These are phyloP conservation scores for Hypholoma sublateritium DNA, from an alignment of 768 basidiomycete species.

Conservation along the genomic window DNA sequence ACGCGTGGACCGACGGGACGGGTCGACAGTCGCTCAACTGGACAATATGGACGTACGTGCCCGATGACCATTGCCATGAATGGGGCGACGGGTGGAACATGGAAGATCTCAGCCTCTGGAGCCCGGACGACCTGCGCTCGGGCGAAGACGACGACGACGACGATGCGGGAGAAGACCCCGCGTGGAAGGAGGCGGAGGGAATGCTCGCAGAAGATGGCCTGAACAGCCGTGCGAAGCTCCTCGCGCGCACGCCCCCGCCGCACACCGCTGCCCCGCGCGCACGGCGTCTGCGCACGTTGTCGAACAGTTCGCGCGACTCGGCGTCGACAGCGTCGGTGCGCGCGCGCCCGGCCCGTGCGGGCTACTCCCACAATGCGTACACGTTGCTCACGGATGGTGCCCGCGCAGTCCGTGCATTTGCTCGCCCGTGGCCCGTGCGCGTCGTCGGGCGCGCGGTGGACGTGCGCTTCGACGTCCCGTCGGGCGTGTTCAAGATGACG, in stretches of 20 bases:
- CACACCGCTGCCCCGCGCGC: neutral
- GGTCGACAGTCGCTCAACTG: slow-evolving; percentile 52
- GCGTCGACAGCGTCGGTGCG: neutral
- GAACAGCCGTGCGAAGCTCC: slow-evolving; percentile 39
- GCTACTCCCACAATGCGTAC: slow-evolving; percentile 48
- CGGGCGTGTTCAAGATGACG: slow-evolving; percentile 67
- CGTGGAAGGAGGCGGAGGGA: slow-evolving; percentile 3
- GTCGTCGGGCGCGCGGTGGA: slow-evolving; percentile 67
- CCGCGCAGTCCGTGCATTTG: slow-evolving; percentile 81
- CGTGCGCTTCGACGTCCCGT: slow-evolving; percentile 74
- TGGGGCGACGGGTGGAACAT: slow-evolving; percentile 98
- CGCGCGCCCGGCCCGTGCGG: slow-evolving; percentile 2
- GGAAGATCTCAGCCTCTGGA: slow-evolving; percentile 93
- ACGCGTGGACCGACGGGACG: slow-evolving; percentile 38
- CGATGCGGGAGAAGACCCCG: slow-evolving; percentile 10
- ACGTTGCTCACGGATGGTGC: slow-evolving; percentile 84
- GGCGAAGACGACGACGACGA: slow-evolving; percentile 16
- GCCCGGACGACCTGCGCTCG: slow-evolving; percentile 61
- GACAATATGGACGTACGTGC: slow-evolving; percentile 88
- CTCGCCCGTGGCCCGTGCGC: slow-evolving; percentile 77
- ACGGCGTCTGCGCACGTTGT: neutral
- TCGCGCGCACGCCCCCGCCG: slow-evolving; percentile 13
- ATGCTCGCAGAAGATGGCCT: slow-evolving; percentile 11
- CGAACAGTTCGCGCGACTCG: neutral
- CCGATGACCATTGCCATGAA: slow-evolving; percentile 71